Evolutionary conservation across 139 green algal species (phyloP), one percentile per base, ranked within the genome.

Genomic region (Auxenochlorella protothecoides): DNA sequence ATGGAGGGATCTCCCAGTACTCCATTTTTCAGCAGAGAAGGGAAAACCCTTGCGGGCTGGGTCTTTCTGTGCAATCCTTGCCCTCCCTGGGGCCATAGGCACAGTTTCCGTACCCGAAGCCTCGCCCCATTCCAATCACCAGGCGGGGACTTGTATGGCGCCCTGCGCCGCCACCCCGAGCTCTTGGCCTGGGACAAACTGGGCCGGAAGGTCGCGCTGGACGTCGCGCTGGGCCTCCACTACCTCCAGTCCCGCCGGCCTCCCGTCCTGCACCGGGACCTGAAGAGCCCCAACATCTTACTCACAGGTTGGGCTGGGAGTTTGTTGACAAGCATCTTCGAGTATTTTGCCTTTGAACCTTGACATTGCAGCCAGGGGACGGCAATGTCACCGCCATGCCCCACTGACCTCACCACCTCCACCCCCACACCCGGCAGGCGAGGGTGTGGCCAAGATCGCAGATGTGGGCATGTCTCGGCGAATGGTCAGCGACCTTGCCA

Each of bases 401-500:
- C 27, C 27, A 44, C 27, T 44, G 27, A 44, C 27, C 27, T 44
- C 27, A 44, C 27, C 27, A 44, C 27, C 27, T 44, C 27, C 27
- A 44, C 27, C 27, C 27, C 27, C 27, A 44, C 27, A 44, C 27
- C 27, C 3, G 56, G 72, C 72, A 77, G 85, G 89, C 68, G 85
- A 90, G 71, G 86, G 86, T 0, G 81, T 88, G 66, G 85, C 85
- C 63, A 91, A 91, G 78, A 89, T 91, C 64, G 86, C 80, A 10
- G 86, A 91, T 53, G 86, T 91, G 55, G 86, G 83, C 68, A 91
- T 91, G 86, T 79, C 85, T 54, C 16, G 86, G 71, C 16, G 96
- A 59, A 92, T 92, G 96, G 82, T 96, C 74, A 27, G 81, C 72
- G 57, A 97, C 9, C 81, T 89, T 75, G 83, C 97, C 90, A 83